These are phyloP conservation scores for Apiotrichum siamense DNA, from an alignment of 1,284 basidiomycete species.

Conservation along the genomic window DNA sequence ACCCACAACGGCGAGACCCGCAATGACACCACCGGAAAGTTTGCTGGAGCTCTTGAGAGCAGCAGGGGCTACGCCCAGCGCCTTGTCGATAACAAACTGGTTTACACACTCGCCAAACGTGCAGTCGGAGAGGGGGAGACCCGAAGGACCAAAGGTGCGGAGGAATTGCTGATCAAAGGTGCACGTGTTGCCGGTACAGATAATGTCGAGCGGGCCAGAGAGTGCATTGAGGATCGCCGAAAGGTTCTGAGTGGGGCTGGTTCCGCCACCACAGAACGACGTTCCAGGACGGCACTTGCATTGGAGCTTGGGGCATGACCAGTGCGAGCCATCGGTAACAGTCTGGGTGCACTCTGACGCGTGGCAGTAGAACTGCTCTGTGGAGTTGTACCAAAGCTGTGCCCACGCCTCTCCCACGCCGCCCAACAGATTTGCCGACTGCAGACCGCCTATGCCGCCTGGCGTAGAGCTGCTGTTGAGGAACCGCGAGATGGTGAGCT, in stretches of 20 bases:
- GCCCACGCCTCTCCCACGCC: constrained; percentile 57
- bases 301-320: constrained; percentile 63
- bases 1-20: constrained; percentile 75
- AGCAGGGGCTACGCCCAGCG: constrained; percentile 23
- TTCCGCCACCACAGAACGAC: constrained; percentile 63
- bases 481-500: constrained; percentile 69
- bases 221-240: constrained; percentile 52
- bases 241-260: constrained; percentile 43
- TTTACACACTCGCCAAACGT: constrained; percentile 77
- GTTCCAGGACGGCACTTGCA: constrained; percentile 67
- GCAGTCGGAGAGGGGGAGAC: constrained; percentile 65
- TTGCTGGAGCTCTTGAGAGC: not conserved
- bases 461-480: constrained; percentile 63
- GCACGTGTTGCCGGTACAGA: constrained; percentile 61
- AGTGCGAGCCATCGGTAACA: constrained; percentile 47
- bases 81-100: constrained; percentile 65
- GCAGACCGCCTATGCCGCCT: constrained; percentile 33
- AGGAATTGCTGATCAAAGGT: constrained; percentile 67
- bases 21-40: constrained; percentile 74
- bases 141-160: constrained; percentile 64
- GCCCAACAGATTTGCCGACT: constrained; percentile 47
- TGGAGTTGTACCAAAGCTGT: constrained; percentile 74
- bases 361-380: constrained; percentile 70
- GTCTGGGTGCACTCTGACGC: constrained; percentile 65
- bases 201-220: constrained; percentile 51